Evolutionary conservation across 2,329 filamentous ascomycete species (phyloP), one percentile per base, ranked within the genome.

Genomic region (Exophiala mesophila): DNA sequence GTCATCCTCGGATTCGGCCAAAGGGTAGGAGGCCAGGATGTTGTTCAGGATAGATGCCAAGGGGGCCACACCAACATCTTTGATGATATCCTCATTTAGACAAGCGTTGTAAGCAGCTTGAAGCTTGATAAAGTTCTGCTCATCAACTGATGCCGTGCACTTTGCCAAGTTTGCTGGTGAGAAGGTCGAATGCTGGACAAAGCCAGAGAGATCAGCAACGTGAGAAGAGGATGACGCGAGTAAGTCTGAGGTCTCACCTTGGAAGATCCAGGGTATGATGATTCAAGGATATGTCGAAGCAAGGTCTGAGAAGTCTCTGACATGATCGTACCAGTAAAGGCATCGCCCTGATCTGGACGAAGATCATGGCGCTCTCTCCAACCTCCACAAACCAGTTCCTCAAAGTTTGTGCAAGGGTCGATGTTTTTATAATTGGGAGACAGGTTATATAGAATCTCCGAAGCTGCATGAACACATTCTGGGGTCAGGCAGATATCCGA

Each of bases 401-500:
- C 78, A 46, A 87, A 87, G 55, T 85, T 64, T n/a, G 69, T 73
- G 54, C 83, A 87, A 1, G 83, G 76, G 57, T 86, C 80, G 28
- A 86, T 66, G 2, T 76, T 62, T 45, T 75, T 68, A 60, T 83
- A 80, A 37, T 79, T 66, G 5, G 78, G 74, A 12, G 78, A 75
- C 10, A 83, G 63, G 45, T 78, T 82, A 50, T 78, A 74, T 6
- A 82, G 68, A 28, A 83, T 72, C 49, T 76, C 72, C 9, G 77
- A 79, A 3, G 79, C 73, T 9, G 78, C 79, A 54, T 82, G 76
- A 9, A 83, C 68, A 58, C 80, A 84, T 47, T 75, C 73, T 30
- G 78, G 72, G 7, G 78, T 76, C 35, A 73, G 58, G 57, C 80
- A 83, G 17, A 75, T 37, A n/a, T 40, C 44, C 8, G 34, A 13